Percentiles rank a stretch among this genome's conserved stretches.
These are phyloP conservation scores for Tricholoma furcatifolium DNA, from an alignment of 768 basidiomycete genomes.

Conservation along the genomic window DNA sequence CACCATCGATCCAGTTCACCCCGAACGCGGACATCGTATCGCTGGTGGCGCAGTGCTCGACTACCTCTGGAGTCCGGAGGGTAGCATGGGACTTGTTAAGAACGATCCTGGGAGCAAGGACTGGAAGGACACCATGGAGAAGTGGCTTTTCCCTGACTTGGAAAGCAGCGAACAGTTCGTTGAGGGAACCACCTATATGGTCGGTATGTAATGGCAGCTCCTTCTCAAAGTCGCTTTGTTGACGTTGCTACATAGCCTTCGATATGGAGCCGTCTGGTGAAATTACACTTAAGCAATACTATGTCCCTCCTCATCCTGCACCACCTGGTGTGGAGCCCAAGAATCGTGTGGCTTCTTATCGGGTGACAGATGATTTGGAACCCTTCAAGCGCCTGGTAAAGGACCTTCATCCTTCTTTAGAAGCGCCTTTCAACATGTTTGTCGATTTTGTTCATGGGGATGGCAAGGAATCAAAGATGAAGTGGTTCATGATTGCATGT, in stretches of 20 bases:
- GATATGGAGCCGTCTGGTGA: conserved; percentile 15
- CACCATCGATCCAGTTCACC: conserved; percentile 17
- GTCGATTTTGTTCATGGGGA: conserved; percentile 7
- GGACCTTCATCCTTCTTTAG: conserved; percentile 10
- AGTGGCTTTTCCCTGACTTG: conserved; percentile 17
- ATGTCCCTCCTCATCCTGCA: conserved; percentile 14
- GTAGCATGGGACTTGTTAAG: conserved; percentile 12
- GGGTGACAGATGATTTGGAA: conserved; percentile 12
- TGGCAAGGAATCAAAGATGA: conserved; percentile 11
- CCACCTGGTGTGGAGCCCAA: conserved; percentile 7
- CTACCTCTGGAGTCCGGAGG: conserved; percentile 12
- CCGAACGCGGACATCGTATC: conserved; percentile 13
- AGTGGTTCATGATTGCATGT: conserved; percentile 14
- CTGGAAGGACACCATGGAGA: conserved; percentile 14
- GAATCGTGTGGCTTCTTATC: conserved; percentile 13
- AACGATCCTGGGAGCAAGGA: conserved; percentile 12
- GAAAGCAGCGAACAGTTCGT: conserved; percentile 9
- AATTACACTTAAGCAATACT: conserved; percentile 17
- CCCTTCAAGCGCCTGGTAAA: conserved; percentile 8
- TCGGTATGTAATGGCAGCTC: conserved; percentile 9
- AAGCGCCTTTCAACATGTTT: conserved; percentile 10
- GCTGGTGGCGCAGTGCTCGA: conserved; percentile 16
- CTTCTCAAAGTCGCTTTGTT: conserved; percentile 3
- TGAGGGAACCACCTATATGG: conserved; percentile 15
- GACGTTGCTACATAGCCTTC: conserved; percentile 12